Evolutionary conservation across 106 monocot genomes (phyloP).

Genomic region (Xerophyta viscosa): DNA sequence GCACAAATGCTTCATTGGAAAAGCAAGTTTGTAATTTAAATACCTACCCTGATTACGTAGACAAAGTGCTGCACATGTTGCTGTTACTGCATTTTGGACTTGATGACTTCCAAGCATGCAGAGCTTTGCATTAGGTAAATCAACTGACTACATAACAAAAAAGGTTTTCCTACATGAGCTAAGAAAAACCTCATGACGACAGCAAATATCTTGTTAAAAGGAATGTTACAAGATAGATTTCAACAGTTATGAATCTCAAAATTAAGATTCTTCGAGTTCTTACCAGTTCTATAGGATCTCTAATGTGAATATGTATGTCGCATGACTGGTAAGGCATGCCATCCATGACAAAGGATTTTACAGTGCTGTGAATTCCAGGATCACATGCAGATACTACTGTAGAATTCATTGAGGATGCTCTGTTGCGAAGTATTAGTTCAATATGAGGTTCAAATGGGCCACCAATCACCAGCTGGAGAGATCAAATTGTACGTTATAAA

Average conservation of each 20-base stretch:
- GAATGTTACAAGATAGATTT: no score
- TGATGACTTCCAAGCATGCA: constrained; percentile 87
- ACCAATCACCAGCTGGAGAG: constrained; percentile 70
- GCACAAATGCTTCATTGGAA: no score
- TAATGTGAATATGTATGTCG: constrained; percentile 47
- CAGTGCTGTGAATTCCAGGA: constrained; percentile 34
- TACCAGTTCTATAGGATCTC: constrained; percentile 47
- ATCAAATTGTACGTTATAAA: neutral
- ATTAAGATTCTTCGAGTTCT: neutral
- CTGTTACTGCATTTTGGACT: constrained; percentile 80
- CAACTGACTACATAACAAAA: constrained; percentile 49
- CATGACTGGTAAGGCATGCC: constrained; percentile 52
- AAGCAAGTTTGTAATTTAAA: no score
- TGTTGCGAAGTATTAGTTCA: constrained; percentile 56
- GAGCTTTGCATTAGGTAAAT: constrained; percentile 57
- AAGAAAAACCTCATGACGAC: no score
- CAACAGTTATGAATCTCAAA: no score
- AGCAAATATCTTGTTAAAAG: no score
- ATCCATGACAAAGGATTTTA: constrained; percentile 40
- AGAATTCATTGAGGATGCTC: constrained; percentile 50
- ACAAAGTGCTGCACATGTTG: constrained; percentile 60
- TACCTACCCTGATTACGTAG: constrained; percentile 60
- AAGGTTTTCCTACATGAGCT: no score
- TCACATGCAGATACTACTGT: constrained; percentile 64
- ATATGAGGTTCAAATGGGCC: constrained; percentile 72